Evolutionary conservation across 2,329 filamentous ascomycete species (phyloP).

Genomic region (Fusarium kyushuense): DNA sequence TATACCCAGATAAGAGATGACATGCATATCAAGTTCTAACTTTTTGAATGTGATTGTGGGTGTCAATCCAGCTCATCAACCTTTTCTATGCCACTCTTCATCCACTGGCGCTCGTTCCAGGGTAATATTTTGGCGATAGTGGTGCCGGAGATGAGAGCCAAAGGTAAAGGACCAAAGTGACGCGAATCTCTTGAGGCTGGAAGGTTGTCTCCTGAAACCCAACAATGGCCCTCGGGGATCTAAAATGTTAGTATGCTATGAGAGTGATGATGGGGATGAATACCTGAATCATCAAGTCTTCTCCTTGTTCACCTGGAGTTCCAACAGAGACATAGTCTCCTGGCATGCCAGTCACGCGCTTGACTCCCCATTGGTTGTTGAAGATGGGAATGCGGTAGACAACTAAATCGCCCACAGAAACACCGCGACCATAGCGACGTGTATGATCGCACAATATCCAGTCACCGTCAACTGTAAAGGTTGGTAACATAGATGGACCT

Average conservation of each 20-base stretch:
- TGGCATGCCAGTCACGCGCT: slow-evolving; percentile 81
- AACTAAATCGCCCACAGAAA: slow-evolving; percentile 85
- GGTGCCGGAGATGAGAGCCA: slow-evolving; percentile 87
- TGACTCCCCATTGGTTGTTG: slow-evolving; percentile 72
- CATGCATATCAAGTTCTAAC: slow-evolving; percentile 37
- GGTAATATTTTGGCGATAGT: slow-evolving; percentile 74
- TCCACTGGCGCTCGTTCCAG: slow-evolving; percentile 63
- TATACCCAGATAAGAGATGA: slow-evolving; percentile 48
- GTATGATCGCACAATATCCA: slow-evolving; percentile 75
- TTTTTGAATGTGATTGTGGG: slow-evolving; percentile 2
- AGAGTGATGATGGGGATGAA: too few species aligned
- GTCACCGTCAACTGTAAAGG: slow-evolving; percentile 75
- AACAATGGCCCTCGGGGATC: slow-evolving; percentile 93
- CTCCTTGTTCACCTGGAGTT: slow-evolving; percentile 64
- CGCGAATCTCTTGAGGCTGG: slow-evolving; percentile 87
- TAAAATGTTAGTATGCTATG: slow-evolving; percentile 52
- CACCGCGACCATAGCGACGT: slow-evolving; percentile 74
- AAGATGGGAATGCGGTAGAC: slow-evolving; percentile 80
- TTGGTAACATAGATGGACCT: slow-evolving; percentile 92
- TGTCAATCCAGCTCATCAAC: slow-evolving; percentile 39
- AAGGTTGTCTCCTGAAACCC: slow-evolving; percentile 90
- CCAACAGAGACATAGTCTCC: slow-evolving; percentile 80
- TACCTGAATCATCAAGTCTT: slow-evolving; percentile 75
- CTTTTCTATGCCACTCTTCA: slow-evolving; percentile 59
- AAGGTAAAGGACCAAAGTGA: slow-evolving; percentile 84